Conservation (phyloP, 2,329 filamentous ascomycete species). For the Epichloe festucae region DNA sequence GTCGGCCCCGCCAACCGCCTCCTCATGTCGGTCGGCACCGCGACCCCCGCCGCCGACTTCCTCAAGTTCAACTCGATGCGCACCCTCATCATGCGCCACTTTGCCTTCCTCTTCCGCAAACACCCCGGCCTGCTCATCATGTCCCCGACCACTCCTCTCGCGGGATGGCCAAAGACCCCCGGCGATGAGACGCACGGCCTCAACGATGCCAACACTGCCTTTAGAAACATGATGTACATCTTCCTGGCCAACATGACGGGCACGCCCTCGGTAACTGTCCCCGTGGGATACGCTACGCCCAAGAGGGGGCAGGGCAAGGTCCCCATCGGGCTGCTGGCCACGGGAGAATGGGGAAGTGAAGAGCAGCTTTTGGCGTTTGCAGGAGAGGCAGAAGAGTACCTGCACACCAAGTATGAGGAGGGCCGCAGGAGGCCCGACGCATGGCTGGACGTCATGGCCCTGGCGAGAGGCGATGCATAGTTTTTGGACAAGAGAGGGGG, state of each 20-base stretch:
- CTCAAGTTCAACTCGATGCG: constrained; percentile 62
- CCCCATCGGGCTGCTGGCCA: constrained; percentile 49
- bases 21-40: constrained; percentile 49
- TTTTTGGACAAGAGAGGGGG: neutral
- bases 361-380: constrained; percentile 51
- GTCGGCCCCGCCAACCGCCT: constrained; percentile 58
- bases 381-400: constrained; percentile 40
- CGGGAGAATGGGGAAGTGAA: constrained; percentile 55
- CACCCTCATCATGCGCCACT: constrained; percentile 64
- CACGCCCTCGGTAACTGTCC: constrained; percentile 60
- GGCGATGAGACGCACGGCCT: constrained; percentile 57
- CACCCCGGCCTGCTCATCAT: constrained; percentile 68
- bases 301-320: constrained; percentile 42
- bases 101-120: constrained; percentile 54
- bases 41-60: constrained; percentile 56
- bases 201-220: constrained; percentile 56
- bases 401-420: constrained; percentile 33
- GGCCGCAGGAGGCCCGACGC: constrained; percentile 37
- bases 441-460: constrained; percentile 45
- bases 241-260: constrained; percentile 78
- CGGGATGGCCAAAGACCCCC: constrained; percentile 55
- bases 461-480: constrained; percentile 9
- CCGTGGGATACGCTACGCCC: constrained; percentile 57
- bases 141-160: constrained; percentile 62
- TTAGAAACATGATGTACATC: constrained; percentile 75